Evolutionary conservation across 352 stramenopile genomes (phyloP).

Genomic region (Phytopythium sindhum): DNA sequence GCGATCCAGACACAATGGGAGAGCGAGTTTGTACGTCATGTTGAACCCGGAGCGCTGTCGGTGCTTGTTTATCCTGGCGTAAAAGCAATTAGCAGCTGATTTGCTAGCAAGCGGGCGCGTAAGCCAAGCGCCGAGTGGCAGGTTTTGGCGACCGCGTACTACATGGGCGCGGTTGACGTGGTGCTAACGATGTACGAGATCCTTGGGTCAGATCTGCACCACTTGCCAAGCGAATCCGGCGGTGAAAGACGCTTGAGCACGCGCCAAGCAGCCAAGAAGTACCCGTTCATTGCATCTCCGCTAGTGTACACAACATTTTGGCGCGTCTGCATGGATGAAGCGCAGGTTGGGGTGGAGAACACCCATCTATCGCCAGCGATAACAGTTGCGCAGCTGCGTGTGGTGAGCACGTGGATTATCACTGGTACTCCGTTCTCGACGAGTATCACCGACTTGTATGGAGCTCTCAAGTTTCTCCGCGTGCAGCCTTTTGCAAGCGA

Average conservation of each 20-base stretch:
- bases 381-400: slow-evolving; percentile 75
- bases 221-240: slow-evolving; percentile 43
- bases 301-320: slow-evolving; percentile 84
- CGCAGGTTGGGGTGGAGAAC: slow-evolving; percentile 87
- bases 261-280: slow-evolving; percentile 62
- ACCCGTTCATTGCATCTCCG: slow-evolving; percentile 85
- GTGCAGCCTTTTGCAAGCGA: slow-evolving; percentile 20
- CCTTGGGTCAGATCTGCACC: slow-evolving; percentile 77
- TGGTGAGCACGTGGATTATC: slow-evolving; percentile 80
- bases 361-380: slow-evolving; percentile 59
- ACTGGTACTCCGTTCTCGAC: slow-evolving; percentile 85
- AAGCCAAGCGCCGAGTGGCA: slow-evolving; percentile 47
- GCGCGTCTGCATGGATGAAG: slow-evolving; percentile 92
- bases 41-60: slow-evolving; percentile 35
- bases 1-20: slow-evolving; percentile 92
- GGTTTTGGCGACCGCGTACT: slow-evolving; percentile 47
- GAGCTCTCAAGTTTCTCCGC: slow-evolving; percentile 69
- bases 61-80: slow-evolving; percentile 62
- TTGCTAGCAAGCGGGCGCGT: slow-evolving; percentile 12
- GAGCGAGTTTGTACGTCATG: slow-evolving; percentile 81
- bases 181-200: slow-evolving; percentile 91
- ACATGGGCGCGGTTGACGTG: slow-evolving; percentile 54
- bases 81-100: slow-evolving; percentile 27
- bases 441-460: slow-evolving; percentile 78
- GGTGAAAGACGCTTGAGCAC: slow-evolving; percentile 50